Base-by-base conservation (phyloP, 352 stramenopile genomes). In the Phytophthora ramorum region DNA sequence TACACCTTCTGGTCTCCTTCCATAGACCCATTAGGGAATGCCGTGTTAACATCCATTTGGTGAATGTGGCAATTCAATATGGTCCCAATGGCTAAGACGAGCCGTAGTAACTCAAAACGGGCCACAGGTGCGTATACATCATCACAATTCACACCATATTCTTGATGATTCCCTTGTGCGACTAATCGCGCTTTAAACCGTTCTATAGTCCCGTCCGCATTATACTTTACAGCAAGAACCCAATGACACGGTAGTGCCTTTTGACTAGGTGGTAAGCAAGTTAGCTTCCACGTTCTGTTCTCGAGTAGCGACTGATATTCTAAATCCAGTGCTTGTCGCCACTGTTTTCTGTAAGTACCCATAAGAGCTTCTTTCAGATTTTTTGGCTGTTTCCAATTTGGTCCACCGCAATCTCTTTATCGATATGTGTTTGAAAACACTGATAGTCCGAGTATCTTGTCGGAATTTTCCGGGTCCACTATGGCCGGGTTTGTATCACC, bases 341-440 rank as follows among this genome's bases (percentile, higher is more conserved):
- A 58, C 35, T 48, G 34, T 38, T 40, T 47, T 8, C 22, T 19
- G 32, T 58, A 7, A 17, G 19, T 13, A 4, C 50, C 22, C 2
- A 20, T 38, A 22, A 58, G 14, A 13, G 35, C 34, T 2, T 48
- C 50, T 4, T 28, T 58, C 4, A 58, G 20, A 35, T 19, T 28
- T 38, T 41, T 59, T 4, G 24, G 26, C 52, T 59, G 16, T 50
- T 43, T 24, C 30, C 26, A n/a, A 43, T 59, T 16, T 30, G 0
- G 32, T 59, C 38, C 1, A 51, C 26, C 2, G 40, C 24, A 30
- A 52, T 53, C 13, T n/a, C n/a, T 17, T 61, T 61, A 40, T 61
- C 53, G 9, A 61, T 61, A 10, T 46, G 53, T 8, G 41, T 52
- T 20, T 52, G 53, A 24, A 45, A 52, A 24, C 52, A 61, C 7